Evolutionary conservation across 106 monocot species (phyloP).

Genomic region (Xerophyta viscosa): DNA sequence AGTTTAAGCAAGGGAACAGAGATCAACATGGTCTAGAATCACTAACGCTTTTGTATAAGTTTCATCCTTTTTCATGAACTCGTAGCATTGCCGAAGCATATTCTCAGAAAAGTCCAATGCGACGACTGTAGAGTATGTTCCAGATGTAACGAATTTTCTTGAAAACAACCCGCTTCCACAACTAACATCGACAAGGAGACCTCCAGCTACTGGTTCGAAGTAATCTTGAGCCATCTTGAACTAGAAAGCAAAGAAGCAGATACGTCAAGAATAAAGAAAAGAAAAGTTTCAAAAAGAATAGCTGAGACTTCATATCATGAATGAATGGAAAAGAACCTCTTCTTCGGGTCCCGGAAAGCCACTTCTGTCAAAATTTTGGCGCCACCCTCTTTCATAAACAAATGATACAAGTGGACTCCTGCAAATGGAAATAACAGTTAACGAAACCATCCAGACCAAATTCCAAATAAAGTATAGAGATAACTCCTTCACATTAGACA

Average conservation of each 20-base stretch:
- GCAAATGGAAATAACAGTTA: too few relatives aligned
- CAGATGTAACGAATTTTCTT: slow-evolving; percentile 88
- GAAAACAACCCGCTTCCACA: slow-evolving; percentile 97
- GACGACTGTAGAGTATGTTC: slow-evolving; percentile 71
- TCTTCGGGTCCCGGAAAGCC: slow-evolving; percentile 94
- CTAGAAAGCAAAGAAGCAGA: slow-evolving; percentile 25
- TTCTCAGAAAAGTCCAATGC: slow-evolving; percentile 98
- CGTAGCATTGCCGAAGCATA: slow-evolving; percentile 96
- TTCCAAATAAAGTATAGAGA: too few relatives aligned
- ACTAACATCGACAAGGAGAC: slow-evolving; percentile 93
- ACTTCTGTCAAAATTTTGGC: slow-evolving; percentile 80
- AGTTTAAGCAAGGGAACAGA: too few relatives aligned
- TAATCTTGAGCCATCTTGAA: slow-evolving; percentile 96
- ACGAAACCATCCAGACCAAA: too few relatives aligned
- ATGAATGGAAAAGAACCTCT: slow-evolving; percentile 43
- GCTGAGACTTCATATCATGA: too few relatives aligned
- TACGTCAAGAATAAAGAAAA: too few relatives aligned
- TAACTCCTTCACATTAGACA: too few relatives aligned
- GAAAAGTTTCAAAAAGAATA: too few relatives aligned
- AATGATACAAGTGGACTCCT: slow-evolving; percentile 98
- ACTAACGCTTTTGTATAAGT: slow-evolving; percentile 50
- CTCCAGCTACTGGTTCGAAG: slow-evolving; percentile 73
- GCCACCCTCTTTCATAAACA: slow-evolving; percentile 99
- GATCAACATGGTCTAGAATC: not conserved
- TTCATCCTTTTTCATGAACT: slow-evolving; percentile 74